These are phyloP conservation scores for Myriosclerotinia scirpicola DNA, from an alignment of 2,329 filamentous ascomycete species.

Conservation along the genomic window DNA sequence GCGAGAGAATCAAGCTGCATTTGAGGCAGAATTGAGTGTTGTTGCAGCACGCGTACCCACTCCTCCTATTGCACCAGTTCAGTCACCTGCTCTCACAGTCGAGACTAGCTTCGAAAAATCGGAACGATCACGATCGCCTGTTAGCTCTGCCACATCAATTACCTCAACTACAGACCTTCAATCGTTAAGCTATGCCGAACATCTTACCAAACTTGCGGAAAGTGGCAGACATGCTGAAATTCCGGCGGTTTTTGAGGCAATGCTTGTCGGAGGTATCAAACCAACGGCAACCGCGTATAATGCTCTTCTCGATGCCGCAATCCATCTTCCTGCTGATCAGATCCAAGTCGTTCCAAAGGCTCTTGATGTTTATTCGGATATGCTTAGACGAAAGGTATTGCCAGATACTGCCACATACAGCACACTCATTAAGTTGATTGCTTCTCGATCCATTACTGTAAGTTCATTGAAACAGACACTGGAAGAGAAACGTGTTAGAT, in stretches of 20 bases:
- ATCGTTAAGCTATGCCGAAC: constrained; percentile 70
- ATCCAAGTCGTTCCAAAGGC: constrained; percentile 87
- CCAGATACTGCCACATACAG: constrained; percentile 86
- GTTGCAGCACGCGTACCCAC: constrained; percentile 39
- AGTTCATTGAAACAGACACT: constrained; percentile 69
- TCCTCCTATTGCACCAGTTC: constrained; percentile 31
- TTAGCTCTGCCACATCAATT: constrained; percentile 57
- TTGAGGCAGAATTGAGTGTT: constrained; percentile 39
- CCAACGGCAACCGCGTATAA: constrained; percentile 91
- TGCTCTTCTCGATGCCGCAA: constrained; percentile 79
- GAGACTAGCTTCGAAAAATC: constrained; percentile 45
- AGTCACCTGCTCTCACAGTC: constrained; percentile 35
- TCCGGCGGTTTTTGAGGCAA: constrained; percentile 83
- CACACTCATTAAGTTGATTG: constrained; percentile 79
- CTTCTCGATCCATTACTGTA: constrained; percentile 77
- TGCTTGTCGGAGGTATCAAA: constrained; percentile 78
- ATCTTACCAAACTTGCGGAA: constrained; percentile 72
- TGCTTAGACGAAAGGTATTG: constrained; percentile 80
- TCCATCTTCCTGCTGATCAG: constrained; percentile 75
- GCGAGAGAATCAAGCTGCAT: constrained; percentile 47
- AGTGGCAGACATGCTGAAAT: constrained; percentile 80
- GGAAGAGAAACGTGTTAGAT: constrained; percentile 80
- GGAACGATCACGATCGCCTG: constrained; percentile 44
- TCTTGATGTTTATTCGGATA: constrained; percentile 92
- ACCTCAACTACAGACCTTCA: constrained; percentile 57